phyloP scores from a whole-genome alignment of 2,329 filamentous ascomycete species.

The Fusarium incarnatum region DNA sequence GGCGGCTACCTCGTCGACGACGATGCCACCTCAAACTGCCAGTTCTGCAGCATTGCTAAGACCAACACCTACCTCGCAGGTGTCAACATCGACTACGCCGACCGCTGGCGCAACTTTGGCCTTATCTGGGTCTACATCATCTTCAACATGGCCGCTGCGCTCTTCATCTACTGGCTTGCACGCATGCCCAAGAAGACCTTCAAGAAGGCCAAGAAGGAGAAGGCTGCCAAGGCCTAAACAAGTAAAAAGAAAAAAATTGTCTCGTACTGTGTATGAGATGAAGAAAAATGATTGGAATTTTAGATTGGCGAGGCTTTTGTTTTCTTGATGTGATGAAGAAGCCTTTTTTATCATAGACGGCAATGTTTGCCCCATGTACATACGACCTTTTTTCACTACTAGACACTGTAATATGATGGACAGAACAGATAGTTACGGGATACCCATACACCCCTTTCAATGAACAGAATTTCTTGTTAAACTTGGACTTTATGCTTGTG shows the following conservation, averaged over 20 bases:
- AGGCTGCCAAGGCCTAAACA: slow-evolving; percentile 14
- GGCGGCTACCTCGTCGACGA: slow-evolving; percentile 68
- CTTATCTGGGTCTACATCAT: slow-evolving; percentile 69
- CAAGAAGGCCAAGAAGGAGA: slow-evolving; percentile 51
- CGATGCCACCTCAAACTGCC: slow-evolving; percentile 62
- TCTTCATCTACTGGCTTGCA: slow-evolving; percentile 68
- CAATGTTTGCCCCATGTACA: slow-evolving; percentile 38
- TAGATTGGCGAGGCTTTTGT: slow-evolving; percentile 15
- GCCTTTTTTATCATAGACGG: slow-evolving; percentile 31
- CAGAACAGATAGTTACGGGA: slow-evolving; percentile 25
- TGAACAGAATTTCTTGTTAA: slow-evolving; percentile 16
- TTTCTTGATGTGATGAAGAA: background rate
- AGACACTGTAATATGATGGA: slow-evolving; percentile 38
- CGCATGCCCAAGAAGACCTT: slow-evolving; percentile 58
- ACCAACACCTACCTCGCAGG: slow-evolving; percentile 65
- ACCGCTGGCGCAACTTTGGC: slow-evolving; percentile 78
- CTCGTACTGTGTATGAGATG: slow-evolving; percentile 17
- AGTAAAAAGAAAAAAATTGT: background rate
- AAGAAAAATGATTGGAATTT: slow-evolving; percentile 1
- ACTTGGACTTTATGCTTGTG: background rate
- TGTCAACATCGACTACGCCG: slow-evolving; percentile 64
- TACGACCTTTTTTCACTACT: slow-evolving; percentile 17
- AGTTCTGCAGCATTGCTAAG: slow-evolving; percentile 65
- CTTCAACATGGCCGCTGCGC: slow-evolving; percentile 68
- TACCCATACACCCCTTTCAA: slow-evolving; percentile 35